phyloP scores from a whole-genome alignment of 2,329 filamentous ascomycete species.

The Claviceps purpurea region DNA sequence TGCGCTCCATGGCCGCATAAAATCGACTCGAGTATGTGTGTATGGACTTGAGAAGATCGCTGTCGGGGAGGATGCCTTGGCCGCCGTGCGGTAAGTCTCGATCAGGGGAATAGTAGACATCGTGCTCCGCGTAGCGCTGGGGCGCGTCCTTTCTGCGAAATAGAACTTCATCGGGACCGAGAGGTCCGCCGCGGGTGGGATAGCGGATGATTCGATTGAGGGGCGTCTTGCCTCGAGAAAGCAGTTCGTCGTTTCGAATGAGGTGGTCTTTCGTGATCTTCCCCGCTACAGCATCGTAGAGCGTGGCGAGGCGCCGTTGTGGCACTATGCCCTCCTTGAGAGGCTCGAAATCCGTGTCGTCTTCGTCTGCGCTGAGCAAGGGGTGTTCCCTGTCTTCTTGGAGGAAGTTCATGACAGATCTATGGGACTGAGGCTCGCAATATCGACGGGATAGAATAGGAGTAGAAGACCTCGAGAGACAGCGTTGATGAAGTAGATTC shows the following conservation, averaged over 20 bases:
- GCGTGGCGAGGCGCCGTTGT: slow-evolving; percentile 31
- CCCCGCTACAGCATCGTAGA: slow-evolving; percentile 60
- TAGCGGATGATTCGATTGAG: slow-evolving; percentile 9
- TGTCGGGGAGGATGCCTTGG: slow-evolving; percentile 44
- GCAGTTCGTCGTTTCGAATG: slow-evolving; percentile 8
- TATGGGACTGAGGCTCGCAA: neutral
- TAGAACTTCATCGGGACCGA: slow-evolving; percentile 58
- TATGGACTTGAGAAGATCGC: slow-evolving; percentile 54
- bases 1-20: slow-evolving; percentile 35
- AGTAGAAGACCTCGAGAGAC: too few relatives aligned
- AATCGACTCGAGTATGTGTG: slow-evolving; percentile 56
- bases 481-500: neutral
- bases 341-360: slow-evolving; percentile 4
- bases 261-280: slow-evolving; percentile 16
- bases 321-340: neutral
- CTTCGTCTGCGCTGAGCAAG: slow-evolving; percentile 2
- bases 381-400: slow-evolving; percentile 1
- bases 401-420: neutral
- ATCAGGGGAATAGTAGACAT: slow-evolving; percentile 56
- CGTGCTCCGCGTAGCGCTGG: slow-evolving; percentile 53
- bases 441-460: neutral
- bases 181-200: slow-evolving; percentile 16
- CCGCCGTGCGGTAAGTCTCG: slow-evolving; percentile 34
- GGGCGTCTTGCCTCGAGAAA: neutral
- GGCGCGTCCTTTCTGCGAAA: slow-evolving; percentile 54